Percentiles rank a stretch among this genome's conserved stretches.
Conservation (phyloP, 129 eudicot species). For the Saposhnikovia divaricata region DNA sequence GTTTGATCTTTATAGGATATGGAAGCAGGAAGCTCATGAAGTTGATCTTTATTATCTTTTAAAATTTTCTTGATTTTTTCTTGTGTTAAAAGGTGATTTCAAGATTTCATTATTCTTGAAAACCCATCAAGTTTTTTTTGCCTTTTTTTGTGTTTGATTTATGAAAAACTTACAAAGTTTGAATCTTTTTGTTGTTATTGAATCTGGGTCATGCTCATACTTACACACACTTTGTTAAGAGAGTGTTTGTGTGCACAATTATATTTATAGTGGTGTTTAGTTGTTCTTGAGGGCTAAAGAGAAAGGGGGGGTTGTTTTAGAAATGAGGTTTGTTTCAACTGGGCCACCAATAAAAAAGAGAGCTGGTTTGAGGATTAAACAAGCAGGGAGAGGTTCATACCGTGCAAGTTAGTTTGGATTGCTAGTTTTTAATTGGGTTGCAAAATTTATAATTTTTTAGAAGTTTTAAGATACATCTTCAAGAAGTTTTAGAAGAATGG, state of each 20-base stretch:
- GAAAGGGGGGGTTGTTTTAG: conserved; percentile 13
- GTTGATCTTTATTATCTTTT: conserved; percentile 21
- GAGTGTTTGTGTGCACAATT: conserved; percentile 1
- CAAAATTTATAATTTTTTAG: conserved; percentile 20
- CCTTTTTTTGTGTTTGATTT: not conserved
- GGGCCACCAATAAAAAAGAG: conserved; percentile 88
- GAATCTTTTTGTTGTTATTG: not conserved
- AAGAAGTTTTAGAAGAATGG: conserved; percentile 43
- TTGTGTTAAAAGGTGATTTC: not conserved
- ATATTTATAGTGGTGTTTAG: not conserved
- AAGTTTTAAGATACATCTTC: conserved; percentile 16
- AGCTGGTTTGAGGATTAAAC: conserved; percentile 81
- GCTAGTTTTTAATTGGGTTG: conserved; percentile 20
- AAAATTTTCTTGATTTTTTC: conserved; percentile 1
- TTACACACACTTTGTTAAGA: conserved; percentile 15
- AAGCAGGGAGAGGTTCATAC: conserved; percentile 89
- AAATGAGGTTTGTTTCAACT: conserved; percentile 56
- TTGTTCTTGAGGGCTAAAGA: conserved; percentile 17
- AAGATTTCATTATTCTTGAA: not conserved
- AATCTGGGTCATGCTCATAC: conserved; percentile 8
- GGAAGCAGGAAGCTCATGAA: conserved; percentile 69
- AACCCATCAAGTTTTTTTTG: not conserved
- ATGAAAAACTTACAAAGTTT: not conserved
- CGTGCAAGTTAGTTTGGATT: conserved; percentile 64
- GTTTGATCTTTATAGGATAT: conserved; percentile 19